A percentile compares a stretch with the other conserved stretches of the same genome.
phyloP scores from a whole-genome alignment of 768 basidiomycete species.

The Tephrocybe sp. region DNA sequence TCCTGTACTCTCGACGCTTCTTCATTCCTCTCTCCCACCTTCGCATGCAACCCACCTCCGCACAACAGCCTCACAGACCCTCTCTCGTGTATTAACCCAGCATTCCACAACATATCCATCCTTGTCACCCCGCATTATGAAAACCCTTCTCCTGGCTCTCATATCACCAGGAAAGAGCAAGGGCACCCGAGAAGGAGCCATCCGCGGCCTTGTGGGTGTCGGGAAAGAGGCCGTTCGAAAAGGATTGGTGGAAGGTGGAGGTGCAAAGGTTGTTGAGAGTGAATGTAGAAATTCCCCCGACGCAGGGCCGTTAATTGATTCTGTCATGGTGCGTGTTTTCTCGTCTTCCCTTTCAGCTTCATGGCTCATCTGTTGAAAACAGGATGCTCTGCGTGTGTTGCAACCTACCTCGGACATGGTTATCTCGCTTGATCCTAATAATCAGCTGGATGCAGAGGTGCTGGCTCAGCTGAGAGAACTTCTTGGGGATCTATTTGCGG shows the following conservation, averaged over 20 bases:
- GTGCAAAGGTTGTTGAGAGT: conserved; percentile 69
- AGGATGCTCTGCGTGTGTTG: conserved; percentile 65
- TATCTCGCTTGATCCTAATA: conserved; percentile 49
- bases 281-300: conserved; percentile 49
- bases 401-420: conserved; percentile 57
- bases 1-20: conserved; percentile 84
- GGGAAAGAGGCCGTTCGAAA: conserved; percentile 84
- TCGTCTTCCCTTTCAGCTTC: too few species aligned
- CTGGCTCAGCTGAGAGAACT: conserved; percentile 46
- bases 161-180: conserved; percentile 67
- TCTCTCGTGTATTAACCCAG: conserved; percentile 76
- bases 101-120: conserved; percentile 89
- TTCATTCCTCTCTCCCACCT: conserved; percentile 81
- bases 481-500: conserved; percentile 64
- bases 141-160: conserved; percentile 87
- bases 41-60: conserved; percentile 72
- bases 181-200: conserved; percentile 86
- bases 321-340: conserved; percentile 53
- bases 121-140: conserved; percentile 86
- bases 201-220: conserved; percentile 81
- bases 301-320: conserved; percentile 45
- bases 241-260: conserved; percentile 78
- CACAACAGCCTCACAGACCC: conserved; percentile 76
- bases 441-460: conserved; percentile 46
- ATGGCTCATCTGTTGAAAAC: too few species aligned